Conservation (phyloP, 2,329 filamentous ascomycete species). For the Acrodontium crateriforme region DNA sequence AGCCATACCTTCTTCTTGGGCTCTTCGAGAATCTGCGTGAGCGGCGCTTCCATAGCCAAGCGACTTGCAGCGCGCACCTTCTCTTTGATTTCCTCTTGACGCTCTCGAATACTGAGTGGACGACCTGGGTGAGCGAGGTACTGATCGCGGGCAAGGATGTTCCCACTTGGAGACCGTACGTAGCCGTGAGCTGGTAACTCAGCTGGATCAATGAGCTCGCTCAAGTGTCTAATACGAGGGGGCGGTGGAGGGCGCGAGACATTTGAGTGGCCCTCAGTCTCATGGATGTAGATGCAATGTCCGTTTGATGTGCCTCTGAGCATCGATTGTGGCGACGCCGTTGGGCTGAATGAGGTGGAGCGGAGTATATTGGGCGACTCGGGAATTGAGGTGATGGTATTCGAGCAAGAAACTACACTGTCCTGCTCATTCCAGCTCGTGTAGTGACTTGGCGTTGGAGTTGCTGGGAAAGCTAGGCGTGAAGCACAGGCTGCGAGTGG, state of each 20-base stretch:
- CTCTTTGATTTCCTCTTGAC: conserved; percentile 20
- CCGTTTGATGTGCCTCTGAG: background rate
- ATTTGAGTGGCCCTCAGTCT: conserved; percentile 9
- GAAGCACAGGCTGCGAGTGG: conserved; percentile 1
- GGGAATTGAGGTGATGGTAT: too few relatives aligned
- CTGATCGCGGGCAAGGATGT: conserved; percentile 14
- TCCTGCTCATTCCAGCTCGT: too few relatives aligned
- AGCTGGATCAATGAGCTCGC: conserved; percentile 17
- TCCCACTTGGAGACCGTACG: conserved; percentile 20
- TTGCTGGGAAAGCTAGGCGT: too few relatives aligned
- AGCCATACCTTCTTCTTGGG: background rate
- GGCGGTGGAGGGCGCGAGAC: conserved; percentile 13
- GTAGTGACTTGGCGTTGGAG: too few relatives aligned
- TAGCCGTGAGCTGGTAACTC: conserved; percentile 10
- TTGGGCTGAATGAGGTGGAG: too few relatives aligned
- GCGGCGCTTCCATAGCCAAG: background rate
- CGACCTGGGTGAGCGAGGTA: conserved; percentile 16
- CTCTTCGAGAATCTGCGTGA: too few relatives aligned
- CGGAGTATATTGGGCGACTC: too few relatives aligned
- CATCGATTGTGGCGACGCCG: too few relatives aligned
- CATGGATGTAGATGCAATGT: conserved; percentile 4
- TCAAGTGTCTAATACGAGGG: conserved; percentile 9
- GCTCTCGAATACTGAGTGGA: conserved; percentile 22
- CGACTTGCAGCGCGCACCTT: conserved; percentile 3
- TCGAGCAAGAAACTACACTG: too few relatives aligned